phyloP scores from a whole-genome alignment of 768 basidiomycete genomes.

The Lactarius hatsudake region DNA sequence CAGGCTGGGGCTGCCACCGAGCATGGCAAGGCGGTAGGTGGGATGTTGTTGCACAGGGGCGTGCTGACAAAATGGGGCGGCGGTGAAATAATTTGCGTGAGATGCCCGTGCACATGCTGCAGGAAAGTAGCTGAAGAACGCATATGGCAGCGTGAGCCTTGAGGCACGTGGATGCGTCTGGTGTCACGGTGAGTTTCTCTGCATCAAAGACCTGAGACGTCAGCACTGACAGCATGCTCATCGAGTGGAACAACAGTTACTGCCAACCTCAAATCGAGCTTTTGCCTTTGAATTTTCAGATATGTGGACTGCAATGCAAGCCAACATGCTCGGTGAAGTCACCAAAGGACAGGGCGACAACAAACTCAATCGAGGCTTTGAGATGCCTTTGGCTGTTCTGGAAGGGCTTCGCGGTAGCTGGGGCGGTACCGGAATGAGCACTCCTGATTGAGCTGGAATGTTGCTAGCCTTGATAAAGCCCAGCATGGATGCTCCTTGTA shows the following conservation, averaged over 20 bases:
- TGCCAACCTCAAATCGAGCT: no score
- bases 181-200: slow-evolving; percentile 28
- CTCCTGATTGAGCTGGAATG: no score
- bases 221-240: slow-evolving; percentile 32
- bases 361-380: no score
- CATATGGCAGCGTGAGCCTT: slow-evolving; percentile 29
- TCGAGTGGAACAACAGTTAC: slow-evolving; percentile 31
- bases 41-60: slow-evolving; percentile 22
- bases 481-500: no score
- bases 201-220: slow-evolving; percentile 31
- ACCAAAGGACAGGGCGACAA: no score
- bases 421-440: no score
- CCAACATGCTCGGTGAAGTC: no score
- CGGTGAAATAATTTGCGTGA: slow-evolving; percentile 18
- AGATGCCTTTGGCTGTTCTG: no score
- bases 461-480: no score
- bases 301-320: no score
- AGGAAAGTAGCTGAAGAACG: slow-evolving; percentile 32
- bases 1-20: slow-evolving; percentile 31
- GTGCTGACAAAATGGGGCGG: background rate
- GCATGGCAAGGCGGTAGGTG: slow-evolving; percentile 20
- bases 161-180: slow-evolving; percentile 29
- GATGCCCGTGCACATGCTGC: slow-evolving; percentile 26
- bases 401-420: no score
- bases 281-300: no score